A percentile compares a stretch with the other conserved stretches of the same genome.
Conservation (phyloP, 139 green algal genomes). For the Auxenochlorella pyrenoidosa region DNA sequence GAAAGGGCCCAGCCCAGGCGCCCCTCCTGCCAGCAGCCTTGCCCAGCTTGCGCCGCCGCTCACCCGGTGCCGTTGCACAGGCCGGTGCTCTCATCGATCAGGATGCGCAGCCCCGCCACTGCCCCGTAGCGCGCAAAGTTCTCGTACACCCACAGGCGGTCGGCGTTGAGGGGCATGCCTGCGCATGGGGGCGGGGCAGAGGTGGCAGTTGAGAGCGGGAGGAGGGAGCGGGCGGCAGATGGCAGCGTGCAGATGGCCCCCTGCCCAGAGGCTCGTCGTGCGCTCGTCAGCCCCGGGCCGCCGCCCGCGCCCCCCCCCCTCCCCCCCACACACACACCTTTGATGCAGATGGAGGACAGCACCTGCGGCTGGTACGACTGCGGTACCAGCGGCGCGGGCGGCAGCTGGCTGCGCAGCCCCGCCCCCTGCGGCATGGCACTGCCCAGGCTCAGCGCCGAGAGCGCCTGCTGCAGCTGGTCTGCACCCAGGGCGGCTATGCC, state of each 20-base stretch:
- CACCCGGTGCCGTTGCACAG: slow-evolving; percentile 40
- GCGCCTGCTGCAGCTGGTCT: slow-evolving; percentile 38
- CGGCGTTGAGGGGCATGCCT: slow-evolving; percentile 33
- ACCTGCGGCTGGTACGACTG: slow-evolving; percentile 38
- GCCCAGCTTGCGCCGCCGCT: not conserved
- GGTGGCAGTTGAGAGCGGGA: not conserved
- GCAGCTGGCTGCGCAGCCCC: not conserved
- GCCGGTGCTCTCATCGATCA: slow-evolving; percentile 34
- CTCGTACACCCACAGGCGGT: slow-evolving; percentile 56
- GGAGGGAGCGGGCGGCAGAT: not conserved
- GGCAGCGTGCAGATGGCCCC: not conserved
- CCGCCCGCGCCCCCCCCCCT: not conserved
- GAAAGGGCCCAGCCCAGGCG: not conserved
- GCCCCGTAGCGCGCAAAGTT: slow-evolving; percentile 49
- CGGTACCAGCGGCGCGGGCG: slow-evolving; percentile 1
- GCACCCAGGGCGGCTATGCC: not conserved
- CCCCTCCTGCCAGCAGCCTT: not conserved
- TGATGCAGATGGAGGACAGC: slow-evolving; percentile 36
- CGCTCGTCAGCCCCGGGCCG: too few species aligned
- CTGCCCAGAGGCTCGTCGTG: too few species aligned
- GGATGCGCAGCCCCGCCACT: slow-evolving; percentile 24
- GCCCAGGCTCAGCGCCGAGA: slow-evolving; percentile 38
- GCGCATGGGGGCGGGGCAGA: not conserved
- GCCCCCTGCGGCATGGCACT: not conserved
- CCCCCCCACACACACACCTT: not conserved